phyloP scores from a whole-genome alignment of 768 basidiomycete species.

The Lactifluus rugatus region DNA sequence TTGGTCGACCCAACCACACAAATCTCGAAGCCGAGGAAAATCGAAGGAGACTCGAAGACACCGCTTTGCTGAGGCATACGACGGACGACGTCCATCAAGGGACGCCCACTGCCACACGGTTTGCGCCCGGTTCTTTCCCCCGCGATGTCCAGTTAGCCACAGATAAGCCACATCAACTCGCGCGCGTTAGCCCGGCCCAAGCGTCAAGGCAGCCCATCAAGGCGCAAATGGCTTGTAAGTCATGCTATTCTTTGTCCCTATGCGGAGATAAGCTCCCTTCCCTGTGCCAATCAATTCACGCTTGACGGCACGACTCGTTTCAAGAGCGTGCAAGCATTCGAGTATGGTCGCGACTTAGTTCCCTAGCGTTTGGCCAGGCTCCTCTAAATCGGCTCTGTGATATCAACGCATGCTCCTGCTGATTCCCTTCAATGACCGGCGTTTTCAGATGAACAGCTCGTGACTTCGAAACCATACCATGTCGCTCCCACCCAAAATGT shows the following conservation, averaged over 20 bases:
- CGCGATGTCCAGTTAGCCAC: background rate
- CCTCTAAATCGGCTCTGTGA: background rate
- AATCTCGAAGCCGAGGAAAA: background rate
- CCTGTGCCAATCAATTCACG: too few relatives aligned
- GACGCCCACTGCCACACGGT: background rate
- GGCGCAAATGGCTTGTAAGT: conserved; percentile 4
- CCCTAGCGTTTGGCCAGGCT: background rate
- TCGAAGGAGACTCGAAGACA: conserved; percentile 1
- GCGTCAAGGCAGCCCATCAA: background rate
- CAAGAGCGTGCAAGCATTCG: background rate
- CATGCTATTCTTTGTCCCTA: background rate
- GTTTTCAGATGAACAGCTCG: background rate
- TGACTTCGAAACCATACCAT: background rate
- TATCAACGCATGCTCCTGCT: background rate
- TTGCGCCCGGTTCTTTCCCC: background rate
- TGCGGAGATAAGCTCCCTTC: background rate
- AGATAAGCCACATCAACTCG: background rate
- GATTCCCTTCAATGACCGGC: background rate
- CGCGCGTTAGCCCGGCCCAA: background rate
- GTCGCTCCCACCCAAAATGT: background rate
- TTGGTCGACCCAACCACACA: conserved; percentile 11
- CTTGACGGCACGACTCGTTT: background rate
- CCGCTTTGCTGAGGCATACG: background rate
- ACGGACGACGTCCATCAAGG: too few relatives aligned
- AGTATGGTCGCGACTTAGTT: background rate